Evolutionary conservation across 371 early-diverging fungal genomes (phyloP).

Genomic region (Mortierella sp.): DNA sequence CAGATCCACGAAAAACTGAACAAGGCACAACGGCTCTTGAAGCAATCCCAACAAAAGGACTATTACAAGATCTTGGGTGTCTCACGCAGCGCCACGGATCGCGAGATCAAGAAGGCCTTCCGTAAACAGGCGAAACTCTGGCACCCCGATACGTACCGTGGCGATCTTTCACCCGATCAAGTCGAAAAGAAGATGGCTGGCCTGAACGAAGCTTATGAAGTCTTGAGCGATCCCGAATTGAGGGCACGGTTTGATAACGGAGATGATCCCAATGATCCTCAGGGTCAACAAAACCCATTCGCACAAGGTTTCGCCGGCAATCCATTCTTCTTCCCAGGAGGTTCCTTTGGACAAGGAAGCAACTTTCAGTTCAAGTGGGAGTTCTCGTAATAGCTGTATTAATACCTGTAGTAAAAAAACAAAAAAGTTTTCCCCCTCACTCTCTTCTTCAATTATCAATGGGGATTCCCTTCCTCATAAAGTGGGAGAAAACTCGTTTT

Average conservation of each 20-base stretch:
- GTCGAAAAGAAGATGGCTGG: conserved; percentile 92
- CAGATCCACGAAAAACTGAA: conserved; percentile 66
- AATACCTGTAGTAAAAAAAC: too few species aligned
- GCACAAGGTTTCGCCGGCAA: conserved; percentile 64
- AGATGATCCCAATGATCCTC: conserved; percentile 92
- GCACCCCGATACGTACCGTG: conserved; percentile 93
- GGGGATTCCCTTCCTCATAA: too few species aligned
- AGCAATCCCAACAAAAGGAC: conserved; percentile 81
- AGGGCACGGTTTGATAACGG: conserved; percentile 89
- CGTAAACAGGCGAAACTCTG: conserved; percentile 87
- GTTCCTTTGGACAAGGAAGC: conserved; percentile 59
- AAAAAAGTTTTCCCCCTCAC: too few species aligned
- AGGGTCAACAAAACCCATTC: conserved; percentile 66
- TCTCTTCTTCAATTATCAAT: too few species aligned
- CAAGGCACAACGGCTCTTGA: conserved; percentile 75
- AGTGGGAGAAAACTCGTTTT: too few species aligned
- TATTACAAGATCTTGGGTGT: conserved; percentile 96
- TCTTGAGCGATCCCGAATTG: conserved; percentile 81
- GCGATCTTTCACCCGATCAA: conserved; percentile 79
- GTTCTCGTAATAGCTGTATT: conserved; percentile 4
- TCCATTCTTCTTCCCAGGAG: conserved; percentile 68
- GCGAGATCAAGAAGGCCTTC: conserved; percentile 94
- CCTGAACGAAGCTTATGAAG: conserved; percentile 94
- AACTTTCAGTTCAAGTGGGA: conserved; percentile 66
- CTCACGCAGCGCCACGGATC: conserved; percentile 72